phyloP scores from a whole-genome alignment of 495 filamentous ascomycete genomes.

The Daldinia grandis region DNA sequence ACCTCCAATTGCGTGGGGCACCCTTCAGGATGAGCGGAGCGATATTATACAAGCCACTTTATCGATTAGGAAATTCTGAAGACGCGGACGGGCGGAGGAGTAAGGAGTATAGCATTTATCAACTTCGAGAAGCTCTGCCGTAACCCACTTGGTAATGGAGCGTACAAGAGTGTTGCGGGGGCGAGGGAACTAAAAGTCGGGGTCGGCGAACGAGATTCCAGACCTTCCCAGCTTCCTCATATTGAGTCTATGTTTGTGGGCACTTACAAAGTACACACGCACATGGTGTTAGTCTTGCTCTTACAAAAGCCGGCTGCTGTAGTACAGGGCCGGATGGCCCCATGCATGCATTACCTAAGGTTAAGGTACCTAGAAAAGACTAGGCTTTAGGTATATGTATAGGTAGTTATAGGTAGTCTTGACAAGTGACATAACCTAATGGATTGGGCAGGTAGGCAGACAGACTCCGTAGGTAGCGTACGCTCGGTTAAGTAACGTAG shows the following conservation, averaged over 20 bases:
- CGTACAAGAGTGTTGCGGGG: slow-evolving; percentile 8
- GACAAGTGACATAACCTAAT: background rate
- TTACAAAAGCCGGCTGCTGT: background rate
- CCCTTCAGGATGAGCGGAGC: slow-evolving; percentile 32
- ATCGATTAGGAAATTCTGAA: slow-evolving; percentile 21
- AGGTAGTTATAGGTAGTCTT: background rate
- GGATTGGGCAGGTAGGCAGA: slow-evolving; percentile 5
- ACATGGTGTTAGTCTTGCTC: background rate
- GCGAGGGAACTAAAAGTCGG: background rate
- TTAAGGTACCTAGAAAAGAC: background rate
- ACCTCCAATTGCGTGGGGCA: slow-evolving; percentile 28
- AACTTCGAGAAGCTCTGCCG: slow-evolving; percentile 16
- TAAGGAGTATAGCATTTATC: slow-evolving; percentile 29
- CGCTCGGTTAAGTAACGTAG: slow-evolving; percentile 5
- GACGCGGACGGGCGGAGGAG: slow-evolving; percentile 33
- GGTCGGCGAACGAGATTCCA: slow-evolving; percentile 12
- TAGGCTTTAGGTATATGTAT: background rate
- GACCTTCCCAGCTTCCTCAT: slow-evolving; percentile 6
- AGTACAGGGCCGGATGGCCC: background rate
- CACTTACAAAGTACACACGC: background rate
- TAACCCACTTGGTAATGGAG: slow-evolving; percentile 9
- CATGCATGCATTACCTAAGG: slow-evolving; percentile 1
- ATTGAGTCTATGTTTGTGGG: background rate
- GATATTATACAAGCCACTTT: slow-evolving; percentile 19
- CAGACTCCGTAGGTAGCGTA: slow-evolving; percentile 2